Evolutionary conservation across 352 stramenopile species (phyloP).

Genomic region (Achlya hypogyna): DNA sequence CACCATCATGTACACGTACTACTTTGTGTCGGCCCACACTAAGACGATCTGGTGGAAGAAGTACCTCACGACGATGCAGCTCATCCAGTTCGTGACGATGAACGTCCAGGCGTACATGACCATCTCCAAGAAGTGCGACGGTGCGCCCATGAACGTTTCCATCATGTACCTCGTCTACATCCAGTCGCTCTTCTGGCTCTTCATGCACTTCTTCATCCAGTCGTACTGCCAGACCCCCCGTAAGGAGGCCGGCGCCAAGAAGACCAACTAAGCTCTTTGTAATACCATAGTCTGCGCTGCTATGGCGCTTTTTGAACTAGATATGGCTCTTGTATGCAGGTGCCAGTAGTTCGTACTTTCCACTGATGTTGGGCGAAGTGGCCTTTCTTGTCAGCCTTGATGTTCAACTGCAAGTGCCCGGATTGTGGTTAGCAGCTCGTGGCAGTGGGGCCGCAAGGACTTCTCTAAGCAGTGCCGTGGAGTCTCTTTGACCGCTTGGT

Average conservation of each 20-base stretch:
- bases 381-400: too few species aligned
- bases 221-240: conserved; percentile 71
- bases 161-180: conserved; percentile 94
- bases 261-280: conserved; percentile 20
- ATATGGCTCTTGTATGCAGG: too few species aligned
- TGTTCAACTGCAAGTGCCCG: too few species aligned
- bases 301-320: too few species aligned
- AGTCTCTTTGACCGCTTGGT: too few species aligned
- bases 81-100: conserved; percentile 91
- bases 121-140: conserved; percentile 83
- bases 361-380: too few species aligned
- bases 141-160: conserved; percentile 66
- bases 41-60: conserved; percentile 98
- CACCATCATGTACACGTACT: conserved; percentile 99
- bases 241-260: conserved; percentile 14
- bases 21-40: conserved; percentile 96
- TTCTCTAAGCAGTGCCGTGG: too few species aligned
- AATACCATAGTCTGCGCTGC: conserved; percentile 18
- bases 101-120: conserved; percentile 67
- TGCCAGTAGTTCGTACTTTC: too few species aligned
- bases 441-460: too few species aligned
- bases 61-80: conserved; percentile 91
- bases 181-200: conserved; percentile 91
- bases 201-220: conserved; percentile 95
- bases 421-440: too few species aligned